Base-by-base conservation (phyloP, 495 filamentous ascomycete genomes). In the Talaromyces ruber region DNA sequence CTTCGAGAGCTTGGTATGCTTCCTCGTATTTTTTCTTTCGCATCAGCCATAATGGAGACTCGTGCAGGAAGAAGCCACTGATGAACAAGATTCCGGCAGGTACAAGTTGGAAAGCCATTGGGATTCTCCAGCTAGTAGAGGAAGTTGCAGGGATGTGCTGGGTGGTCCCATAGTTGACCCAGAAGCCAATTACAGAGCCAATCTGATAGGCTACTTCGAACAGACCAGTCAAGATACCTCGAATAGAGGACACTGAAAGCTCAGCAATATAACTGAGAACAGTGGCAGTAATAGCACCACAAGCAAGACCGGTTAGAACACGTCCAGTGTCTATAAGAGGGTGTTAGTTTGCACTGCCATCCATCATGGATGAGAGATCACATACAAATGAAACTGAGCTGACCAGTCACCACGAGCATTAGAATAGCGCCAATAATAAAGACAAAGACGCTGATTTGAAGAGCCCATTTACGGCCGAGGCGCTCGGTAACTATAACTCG, bases 231-330 rank as follows among this genome's bases (percentile, higher is more conserved):
- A 91, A 79, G 24, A 86, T 80, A 26, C 88, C 88, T 47, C 88
- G 82, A 62, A 88, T 88, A 64, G 87, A 83, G 66, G 86, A 85
- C 18, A 83, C 86, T 0, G 87, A 85, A 54, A 91, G 82, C 70
- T 91, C 88, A 57, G 87, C 77, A 64, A 86, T 84, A 67, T 90
- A 90, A 47, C 88, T 82, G 1, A 87, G 88, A 16, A 88, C 86
- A 57, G 86, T 72, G 12, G 85, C 76, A 4, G 85, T 87, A 25
- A 82, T 81, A 63, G 88, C 89, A 65, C 88, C 88, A 63, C 88
- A 81, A 63, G 81, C 85, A 53, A 91, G 64, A 58, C 88, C 88
- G 60, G 81, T 77, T 16, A 90, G 77, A 52, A 87, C 78, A 63
- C 88, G 81, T 21, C 88, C 88, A 53, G 76, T 76, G 84, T 82